Conservation (phyloP, 2,329 filamentous ascomycete species). For the Gaeumannomyces sp. region DNA sequence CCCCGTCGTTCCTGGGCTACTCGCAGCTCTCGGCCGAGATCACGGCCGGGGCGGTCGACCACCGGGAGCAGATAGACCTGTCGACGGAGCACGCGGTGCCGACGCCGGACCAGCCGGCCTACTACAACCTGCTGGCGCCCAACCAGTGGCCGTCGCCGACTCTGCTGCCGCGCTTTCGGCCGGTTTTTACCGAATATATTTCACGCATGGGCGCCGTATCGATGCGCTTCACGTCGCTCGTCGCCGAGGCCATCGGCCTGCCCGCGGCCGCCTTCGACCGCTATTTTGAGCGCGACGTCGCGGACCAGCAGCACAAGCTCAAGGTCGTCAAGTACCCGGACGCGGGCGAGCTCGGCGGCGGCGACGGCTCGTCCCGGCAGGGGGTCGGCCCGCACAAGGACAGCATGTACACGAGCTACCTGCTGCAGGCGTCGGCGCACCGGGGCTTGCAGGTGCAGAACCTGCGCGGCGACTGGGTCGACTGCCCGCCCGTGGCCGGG, state of each 20-base stretch:
- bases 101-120: slow-evolving; percentile 54
- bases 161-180: slow-evolving; percentile 60
- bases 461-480: slow-evolving; percentile 70
- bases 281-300: slow-evolving; percentile 63
- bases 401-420: slow-evolving; percentile 74
- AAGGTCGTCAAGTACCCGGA: slow-evolving; percentile 89
- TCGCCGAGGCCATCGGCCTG: slow-evolving; percentile 77
- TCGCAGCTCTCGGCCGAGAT: slow-evolving; percentile 60
- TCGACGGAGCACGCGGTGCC: slow-evolving; percentile 71
- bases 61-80: slow-evolving; percentile 82
- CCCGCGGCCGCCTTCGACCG: slow-evolving; percentile 63
- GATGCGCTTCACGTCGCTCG: slow-evolving; percentile 68
- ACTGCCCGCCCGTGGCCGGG: slow-evolving; percentile 67
- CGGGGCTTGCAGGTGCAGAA: slow-evolving; percentile 79
- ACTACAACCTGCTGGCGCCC: slow-evolving; percentile 70
- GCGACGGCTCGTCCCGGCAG: slow-evolving; percentile 28
- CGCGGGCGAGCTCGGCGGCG: slow-evolving; percentile 48
- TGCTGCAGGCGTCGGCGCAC: slow-evolving; percentile 74
- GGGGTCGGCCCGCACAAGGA: slow-evolving; percentile 78
- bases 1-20: slow-evolving; percentile 65
- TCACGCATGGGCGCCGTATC: slow-evolving; percentile 65
- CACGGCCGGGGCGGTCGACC: slow-evolving; percentile 70
- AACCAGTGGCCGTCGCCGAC: slow-evolving; percentile 69
- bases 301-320: slow-evolving; percentile 73
- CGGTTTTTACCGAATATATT: slow-evolving; percentile 70